Percentiles rank a stretch among this genome's conserved stretches.
These are phyloP conservation scores for Aspergillus intermedius DNA, from an alignment of 2,329 filamentous ascomycete species.

Conservation along the genomic window DNA sequence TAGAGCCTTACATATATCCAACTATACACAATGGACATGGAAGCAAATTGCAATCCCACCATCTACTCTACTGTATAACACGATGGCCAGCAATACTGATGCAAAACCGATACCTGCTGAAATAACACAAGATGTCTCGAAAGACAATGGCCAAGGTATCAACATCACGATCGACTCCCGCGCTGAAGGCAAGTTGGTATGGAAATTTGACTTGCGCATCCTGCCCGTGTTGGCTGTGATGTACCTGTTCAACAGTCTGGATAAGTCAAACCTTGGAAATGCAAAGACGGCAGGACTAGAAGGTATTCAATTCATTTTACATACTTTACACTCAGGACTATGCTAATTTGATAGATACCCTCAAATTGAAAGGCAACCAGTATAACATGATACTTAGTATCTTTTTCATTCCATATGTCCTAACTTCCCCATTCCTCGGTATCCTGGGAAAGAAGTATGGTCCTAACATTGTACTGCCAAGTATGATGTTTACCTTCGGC, in stretches of 20 bases:
- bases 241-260: constrained; percentile 48
- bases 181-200: constrained; percentile 39
- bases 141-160: neutral
- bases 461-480: constrained; percentile 19
- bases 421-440: constrained; percentile 20
- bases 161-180: constrained; percentile 24
- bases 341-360: constrained; percentile 11
- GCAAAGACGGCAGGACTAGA: constrained; percentile 21
- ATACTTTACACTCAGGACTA: neutral
- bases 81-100: no score
- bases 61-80: no score
- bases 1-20: no score
- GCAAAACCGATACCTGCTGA: neutral
- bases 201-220: constrained; percentile 44
- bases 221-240: constrained; percentile 50
- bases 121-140: neutral
- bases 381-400: constrained; percentile 23
- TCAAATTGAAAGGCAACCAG: constrained; percentile 18
- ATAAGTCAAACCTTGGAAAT: constrained; percentile 36
- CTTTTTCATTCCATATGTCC: constrained; percentile 23
- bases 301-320: constrained; percentile 4
- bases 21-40: neutral
- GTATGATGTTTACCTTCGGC: constrained; percentile 23
- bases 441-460: constrained; percentile 23
- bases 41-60: no score